A percentile compares a stretch with the other conserved stretches of the same genome.
Evolutionary conservation across 1,139 yeast species (phyloP).

Genomic region (Nakaseomyces delphensis): DNA sequence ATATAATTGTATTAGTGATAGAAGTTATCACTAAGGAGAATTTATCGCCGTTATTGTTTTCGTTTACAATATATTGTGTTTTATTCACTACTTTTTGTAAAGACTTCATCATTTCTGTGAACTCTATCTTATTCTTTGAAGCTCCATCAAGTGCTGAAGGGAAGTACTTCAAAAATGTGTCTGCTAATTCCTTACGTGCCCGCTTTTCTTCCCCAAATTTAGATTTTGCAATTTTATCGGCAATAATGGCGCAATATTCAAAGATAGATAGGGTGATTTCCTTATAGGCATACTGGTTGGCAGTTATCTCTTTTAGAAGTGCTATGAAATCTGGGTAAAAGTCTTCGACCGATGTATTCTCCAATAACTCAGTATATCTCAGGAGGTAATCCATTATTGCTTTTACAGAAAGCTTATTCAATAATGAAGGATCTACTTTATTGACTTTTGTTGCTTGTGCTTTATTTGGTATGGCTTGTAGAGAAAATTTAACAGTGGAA

Average conservation of each 20-base stretch:
- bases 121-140: constrained; percentile 11
- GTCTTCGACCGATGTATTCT: constrained; percentile 68
- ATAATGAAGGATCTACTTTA: constrained; percentile 25
- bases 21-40: constrained; percentile 37
- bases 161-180: constrained; percentile 49
- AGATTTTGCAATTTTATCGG: constrained; percentile 47
- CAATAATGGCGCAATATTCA: constrained; percentile 42
- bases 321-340: constrained; percentile 51
- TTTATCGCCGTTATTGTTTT: constrained; percentile 40
- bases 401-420: constrained; percentile 18
- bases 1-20: constrained; percentile 38
- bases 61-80: constrained; percentile 40
- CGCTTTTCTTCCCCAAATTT: constrained; percentile 56
- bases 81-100: constrained; percentile 34
- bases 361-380: constrained; percentile 54
- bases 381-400: constrained; percentile 29
- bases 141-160: constrained; percentile 33
- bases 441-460: constrained; percentile 14
- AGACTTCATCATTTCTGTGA: constrained; percentile 11
- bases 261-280: constrained; percentile 45
- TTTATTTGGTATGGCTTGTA: constrained; percentile 2
- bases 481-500: constrained; percentile 19
- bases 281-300: constrained; percentile 43
- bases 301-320: constrained; percentile 51
- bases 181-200: constrained; percentile 57